Evolutionary conservation across 306 rosid genomes (phyloP), one percentile per base, ranked within the genome.

Genomic region (Neltuma alba): DNA sequence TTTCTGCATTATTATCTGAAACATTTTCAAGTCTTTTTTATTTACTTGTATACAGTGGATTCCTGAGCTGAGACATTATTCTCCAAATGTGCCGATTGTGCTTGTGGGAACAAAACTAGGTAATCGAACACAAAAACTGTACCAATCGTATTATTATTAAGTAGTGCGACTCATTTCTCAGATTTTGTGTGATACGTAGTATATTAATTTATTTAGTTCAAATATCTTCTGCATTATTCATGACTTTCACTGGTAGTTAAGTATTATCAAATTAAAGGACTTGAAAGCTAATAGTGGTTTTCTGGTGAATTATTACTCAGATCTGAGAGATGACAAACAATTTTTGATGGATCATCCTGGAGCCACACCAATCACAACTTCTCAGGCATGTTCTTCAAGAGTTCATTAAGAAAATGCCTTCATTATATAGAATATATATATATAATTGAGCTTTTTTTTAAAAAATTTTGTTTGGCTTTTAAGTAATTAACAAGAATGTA

Each of bases 51-150:
- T 52, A 25, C 87, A 91, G 94, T 91, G 97, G 97, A 88, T 91
- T 71, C 85, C 93, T 61, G 97, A 91, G 84, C 83, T 91, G 67
- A 88, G 86, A 80, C 97, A 91, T 82, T 91, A 91, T 75, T 92
- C 92, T 37, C 94, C 97, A 66, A 88, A 85, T 68, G 97, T 89
- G 65, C 94, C 97, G 52, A 78, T 91, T 76, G 83, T 91, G 60
- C 89, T 91, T 52, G 93, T 91, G 80, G 96, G 96, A 74, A 91
- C 96, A 77, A 91, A 91, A 81, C 87, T 87, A 69, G 96, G 96
- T 91, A 89, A 83, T 10, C 37, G 13, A 15, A 33, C 5, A n/a
- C 25, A 8, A 18, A 48, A n/a, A 20, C 28, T n/a, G 8, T 0
- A 50, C 1, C 2, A 47, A 47, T 0, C 5, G 48, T 44, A 13